Percentiles rank a stretch among this genome's conserved stretches.
These are phyloP conservation scores for Citrus sinensis DNA, from an alignment of 345 rosid species.

Conservation along the genomic window DNA sequence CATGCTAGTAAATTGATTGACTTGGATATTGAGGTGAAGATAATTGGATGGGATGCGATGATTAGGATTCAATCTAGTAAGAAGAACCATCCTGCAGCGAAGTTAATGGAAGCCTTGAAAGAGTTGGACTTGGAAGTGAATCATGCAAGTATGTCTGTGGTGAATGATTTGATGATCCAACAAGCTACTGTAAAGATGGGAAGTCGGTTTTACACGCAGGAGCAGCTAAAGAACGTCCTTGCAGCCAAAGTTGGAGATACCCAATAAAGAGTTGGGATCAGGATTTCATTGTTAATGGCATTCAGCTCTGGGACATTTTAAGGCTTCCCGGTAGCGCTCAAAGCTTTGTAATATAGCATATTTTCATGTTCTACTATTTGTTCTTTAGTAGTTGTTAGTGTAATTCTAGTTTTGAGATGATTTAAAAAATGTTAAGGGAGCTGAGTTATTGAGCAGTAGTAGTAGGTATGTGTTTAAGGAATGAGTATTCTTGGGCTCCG, in stretches of 20 bases:
- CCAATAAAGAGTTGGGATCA: slow-evolving; percentile 15
- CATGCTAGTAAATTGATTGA: slow-evolving; percentile 41
- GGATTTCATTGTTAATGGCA: slow-evolving; percentile 8
- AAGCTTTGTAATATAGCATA: slow-evolving; percentile 32
- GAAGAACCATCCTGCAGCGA: slow-evolving; percentile 88
- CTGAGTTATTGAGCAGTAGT: slow-evolving; percentile 13
- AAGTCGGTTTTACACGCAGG: slow-evolving; percentile 64
- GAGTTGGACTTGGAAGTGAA: slow-evolving; percentile 86
- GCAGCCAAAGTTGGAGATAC: slow-evolving; percentile 58
- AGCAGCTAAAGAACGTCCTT: slow-evolving; percentile 68
- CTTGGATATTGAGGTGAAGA: slow-evolving; percentile 83
- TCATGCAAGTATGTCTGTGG: slow-evolving; percentile 81
- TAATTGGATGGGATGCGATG: slow-evolving; percentile 86
- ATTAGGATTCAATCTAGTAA: slow-evolving; percentile 73
- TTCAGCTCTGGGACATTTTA: slow-evolving; percentile 41
- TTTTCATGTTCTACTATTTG: slow-evolving; percentile 17
- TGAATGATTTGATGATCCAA: slow-evolving; percentile 92
- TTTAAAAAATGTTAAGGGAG: background rate
- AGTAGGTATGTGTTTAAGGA: slow-evolving; percentile 7
- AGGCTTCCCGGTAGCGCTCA: slow-evolving; percentile 30
- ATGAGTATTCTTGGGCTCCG: slow-evolving; percentile 12
- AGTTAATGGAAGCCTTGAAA: slow-evolving; percentile 76
- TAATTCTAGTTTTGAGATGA: slow-evolving; percentile 20
- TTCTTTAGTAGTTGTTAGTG: slow-evolving; percentile 19
- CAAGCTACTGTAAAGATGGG: slow-evolving; percentile 97